A percentile compares a stretch with the other conserved stretches of the same genome.
Evolutionary conservation across 148 eudicot genomes (phyloP).

Genomic region (Cornus florida): DNA sequence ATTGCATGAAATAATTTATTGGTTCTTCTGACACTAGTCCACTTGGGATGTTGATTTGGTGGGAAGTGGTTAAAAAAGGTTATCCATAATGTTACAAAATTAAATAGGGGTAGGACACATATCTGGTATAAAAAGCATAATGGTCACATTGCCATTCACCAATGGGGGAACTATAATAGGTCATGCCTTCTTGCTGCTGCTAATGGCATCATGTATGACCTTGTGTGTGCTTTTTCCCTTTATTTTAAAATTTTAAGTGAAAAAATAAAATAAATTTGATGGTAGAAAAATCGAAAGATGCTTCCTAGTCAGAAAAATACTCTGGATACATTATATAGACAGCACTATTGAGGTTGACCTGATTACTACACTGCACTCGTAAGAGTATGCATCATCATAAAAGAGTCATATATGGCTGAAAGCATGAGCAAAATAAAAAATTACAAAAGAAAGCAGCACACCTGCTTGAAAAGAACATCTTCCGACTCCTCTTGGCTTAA

Average conservation of each 20-base stretch:
- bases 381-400: conserved; percentile 1
- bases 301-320: background rate
- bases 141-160: background rate
- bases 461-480: conserved; percentile 95
- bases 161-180: background rate
- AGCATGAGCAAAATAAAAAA: conserved; percentile 5
- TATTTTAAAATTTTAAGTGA: background rate
- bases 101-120: background rate
- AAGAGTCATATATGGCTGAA: background rate
- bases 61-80: background rate
- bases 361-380: background rate
- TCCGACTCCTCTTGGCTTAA: conserved; percentile 78
- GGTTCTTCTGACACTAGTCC: background rate
- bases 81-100: background rate
- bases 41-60: background rate
- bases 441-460: conserved; percentile 25
- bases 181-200: background rate
- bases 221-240: background rate
- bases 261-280: too few species aligned
- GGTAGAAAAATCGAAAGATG: background rate
- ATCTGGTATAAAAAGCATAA: background rate
- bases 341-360: background rate
- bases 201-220: background rate
- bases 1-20: background rate
- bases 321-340: background rate